Percentiles rank a stretch among this genome's conserved stretches.
phyloP scores from a whole-genome alignment of 805 yeast species.

The Isabelozyma heimii region DNA sequence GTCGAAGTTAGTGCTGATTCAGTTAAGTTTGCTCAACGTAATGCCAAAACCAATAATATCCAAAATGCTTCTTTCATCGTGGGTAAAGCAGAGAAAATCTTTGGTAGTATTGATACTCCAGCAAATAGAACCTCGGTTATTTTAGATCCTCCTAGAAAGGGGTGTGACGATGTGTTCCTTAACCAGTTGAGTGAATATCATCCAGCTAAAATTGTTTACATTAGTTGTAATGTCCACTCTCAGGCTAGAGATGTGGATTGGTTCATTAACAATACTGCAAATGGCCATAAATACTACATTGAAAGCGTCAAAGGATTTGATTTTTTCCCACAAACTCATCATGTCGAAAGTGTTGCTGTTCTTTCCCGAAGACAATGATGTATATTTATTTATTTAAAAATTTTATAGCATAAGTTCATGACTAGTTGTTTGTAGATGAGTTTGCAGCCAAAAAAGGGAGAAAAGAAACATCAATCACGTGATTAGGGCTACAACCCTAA shows the following conservation, averaged over 20 bases:
- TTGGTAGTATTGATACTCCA: constrained; percentile 75
- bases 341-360: constrained; percentile 86
- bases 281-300: constrained; percentile 63
- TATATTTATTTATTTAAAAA: background rate
- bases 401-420: background rate
- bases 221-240: constrained; percentile 95
- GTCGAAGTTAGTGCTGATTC: constrained; percentile 93
- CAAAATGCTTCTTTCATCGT: constrained; percentile 79
- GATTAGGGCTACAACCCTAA: constrained; percentile 3
- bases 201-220: constrained; percentile 88
- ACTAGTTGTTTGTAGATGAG: background rate
- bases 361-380: constrained; percentile 25
- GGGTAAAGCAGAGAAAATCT: constrained; percentile 91
- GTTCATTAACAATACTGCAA: constrained; percentile 63
- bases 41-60: constrained; percentile 74
- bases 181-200: constrained; percentile 78
- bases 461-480: background rate
- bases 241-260: constrained; percentile 93
- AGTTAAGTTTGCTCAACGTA: constrained; percentile 79
- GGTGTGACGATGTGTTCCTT: constrained; percentile 86
- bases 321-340: constrained; percentile 94
- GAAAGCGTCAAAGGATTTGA: constrained; percentile 93
- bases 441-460: background rate
- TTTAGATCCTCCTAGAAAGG: constrained; percentile 96
- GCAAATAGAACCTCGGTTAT: constrained; percentile 79